phyloP scores from a whole-genome alignment of 2,329 filamentous ascomycete genomes.

The Nemania diffusa region DNA sequence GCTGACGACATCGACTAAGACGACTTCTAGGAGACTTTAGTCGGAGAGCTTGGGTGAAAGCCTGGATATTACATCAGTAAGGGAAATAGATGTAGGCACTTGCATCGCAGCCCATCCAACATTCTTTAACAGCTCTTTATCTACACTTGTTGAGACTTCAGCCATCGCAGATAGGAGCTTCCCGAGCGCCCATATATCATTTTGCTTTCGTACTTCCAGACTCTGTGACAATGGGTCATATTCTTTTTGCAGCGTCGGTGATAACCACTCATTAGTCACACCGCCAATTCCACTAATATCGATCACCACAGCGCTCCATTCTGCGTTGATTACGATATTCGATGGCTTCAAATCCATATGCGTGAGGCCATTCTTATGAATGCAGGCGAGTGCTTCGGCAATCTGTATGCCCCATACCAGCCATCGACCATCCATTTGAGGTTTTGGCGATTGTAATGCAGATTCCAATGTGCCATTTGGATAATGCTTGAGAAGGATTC shows the following conservation, averaged over 20 bases:
- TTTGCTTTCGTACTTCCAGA: conserved; percentile 1
- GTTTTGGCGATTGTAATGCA: conserved; percentile 9
- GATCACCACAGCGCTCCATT: conserved; percentile 4
- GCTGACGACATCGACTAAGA: conserved; percentile 5
- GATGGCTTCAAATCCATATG: conserved; percentile 10
- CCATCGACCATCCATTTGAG: conserved; percentile 9
- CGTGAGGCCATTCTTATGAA: conserved; percentile 3
- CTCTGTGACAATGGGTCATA: conserved; percentile 1
- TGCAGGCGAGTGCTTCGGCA: conserved; percentile 4
- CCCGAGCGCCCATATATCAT: conserved; percentile 6
- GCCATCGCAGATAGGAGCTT: conserved; percentile 3
- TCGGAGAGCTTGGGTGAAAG: conserved; percentile 2
- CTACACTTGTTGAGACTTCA: not conserved
- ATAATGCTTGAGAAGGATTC: conserved; percentile 3
- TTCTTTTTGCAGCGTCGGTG: conserved; percentile 1
- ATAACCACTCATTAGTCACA: conserved; percentile 5
- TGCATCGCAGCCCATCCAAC: conserved; percentile 7
- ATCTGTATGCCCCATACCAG: conserved; percentile 11
- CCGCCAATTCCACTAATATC: conserved; percentile 14
- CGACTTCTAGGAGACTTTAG: not conserved
- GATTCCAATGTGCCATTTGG: conserved; percentile 6
- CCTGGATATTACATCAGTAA: not conserved
- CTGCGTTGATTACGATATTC: conserved; percentile 5
- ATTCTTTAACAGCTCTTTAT: conserved; percentile 5
- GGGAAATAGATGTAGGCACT: conserved; percentile 3